Evolutionary conservation across 2,329 filamentous ascomycete species (phyloP), one percentile per base, ranked within the genome.

Genomic region (Sclerotinia borealis): DNA sequence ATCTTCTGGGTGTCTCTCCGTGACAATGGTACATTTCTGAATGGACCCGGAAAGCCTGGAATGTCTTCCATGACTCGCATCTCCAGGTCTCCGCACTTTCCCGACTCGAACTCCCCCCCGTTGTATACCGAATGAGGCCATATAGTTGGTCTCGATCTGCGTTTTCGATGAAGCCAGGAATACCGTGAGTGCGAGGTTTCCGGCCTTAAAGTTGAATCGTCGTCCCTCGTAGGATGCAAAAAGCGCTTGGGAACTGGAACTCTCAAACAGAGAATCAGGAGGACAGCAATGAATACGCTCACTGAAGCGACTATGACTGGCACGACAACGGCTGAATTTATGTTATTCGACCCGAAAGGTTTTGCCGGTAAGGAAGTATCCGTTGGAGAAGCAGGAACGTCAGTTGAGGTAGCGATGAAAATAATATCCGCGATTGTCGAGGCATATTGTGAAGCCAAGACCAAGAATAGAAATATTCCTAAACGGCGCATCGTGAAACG

Each of bases 121-220:
- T 59, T 63, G 34, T 59, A 63, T 27, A 56, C 52, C 34, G 60
- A 63, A 39, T 59, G 60, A 22, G 60, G 60, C 60, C 60, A 59
- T 47, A 63, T 45, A 2, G 60, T 41, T 31, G 41, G 41, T 17
- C 34, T 56, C 2, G 45, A 51, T 34, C 36, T 63, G 13, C 31
- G 41, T 39, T 36, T 29, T n/a, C 34, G 60, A 41, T 41, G 41
- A 13, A 56, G 19, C 60, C 60, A 63, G n/a, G 29, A 22, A 27
- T 58, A 63, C 19, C 60, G 60, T 37, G 27, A 25, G 39, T 22
- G 51, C 39, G 52, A 63, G 25, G 11, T 27, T 8, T 55, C 51
- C 19, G 34, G 34, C 17, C 51, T 49, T 15, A 58, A 11, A 2
- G 39, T 63, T n/a, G 51, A 49, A 56, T 48, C 52, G 13, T 56